Base-by-base conservation (phyloP, 2,329 filamentous ascomycete species). In the Xylariaceae sp. region DNA sequence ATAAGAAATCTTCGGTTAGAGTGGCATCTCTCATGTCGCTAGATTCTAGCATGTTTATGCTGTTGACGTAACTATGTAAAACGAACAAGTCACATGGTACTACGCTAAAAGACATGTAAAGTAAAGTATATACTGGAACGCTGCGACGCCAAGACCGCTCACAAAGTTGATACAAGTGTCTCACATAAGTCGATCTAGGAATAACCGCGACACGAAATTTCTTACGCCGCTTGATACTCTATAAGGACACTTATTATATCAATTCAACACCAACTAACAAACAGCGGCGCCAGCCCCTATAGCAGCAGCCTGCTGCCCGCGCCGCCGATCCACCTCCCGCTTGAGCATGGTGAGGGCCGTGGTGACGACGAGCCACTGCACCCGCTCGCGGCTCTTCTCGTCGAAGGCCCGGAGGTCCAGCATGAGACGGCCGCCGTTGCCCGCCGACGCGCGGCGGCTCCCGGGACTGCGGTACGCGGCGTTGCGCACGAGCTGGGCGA, bases 301-400 rank as follows among this genome's bases (percentile, higher is more conserved):
- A 3, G 75, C 69, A 51, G 76, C 75, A 37, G 77, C 68, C 73
- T 86, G 81, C 43, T 79, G 68, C 54, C 74, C 65, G 53, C 81
- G 73, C 58, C 81, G 72, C 35, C 84, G 72, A 66, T 87, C 84
- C 43, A 85, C 72, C 74, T 87, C 85, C 69, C 81, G 83, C 77
- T 87, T 87, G 60, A 87, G 66, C 83, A 88, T 85, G 13, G 79
- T 68, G 50, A 87, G 60, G 53, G 79, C 83, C 13, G 80, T 85
- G 36, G 78, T 76, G 15, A 86, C 75, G 8, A 81, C 73, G 16
- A 86, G 57, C n/a, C 76, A 71, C 61, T 82, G 74, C 11, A 71
- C 72, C 53, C 80, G 67, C 62, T 81, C 69, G 18, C 62, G 53
- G 13, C 24, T 9, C 29, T 71, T 66, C 47, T 57, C 61, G 21